These are phyloP conservation scores for Beta vulgaris DNA, from an alignment of 148 eudicot species.

Conservation along the genomic window DNA sequence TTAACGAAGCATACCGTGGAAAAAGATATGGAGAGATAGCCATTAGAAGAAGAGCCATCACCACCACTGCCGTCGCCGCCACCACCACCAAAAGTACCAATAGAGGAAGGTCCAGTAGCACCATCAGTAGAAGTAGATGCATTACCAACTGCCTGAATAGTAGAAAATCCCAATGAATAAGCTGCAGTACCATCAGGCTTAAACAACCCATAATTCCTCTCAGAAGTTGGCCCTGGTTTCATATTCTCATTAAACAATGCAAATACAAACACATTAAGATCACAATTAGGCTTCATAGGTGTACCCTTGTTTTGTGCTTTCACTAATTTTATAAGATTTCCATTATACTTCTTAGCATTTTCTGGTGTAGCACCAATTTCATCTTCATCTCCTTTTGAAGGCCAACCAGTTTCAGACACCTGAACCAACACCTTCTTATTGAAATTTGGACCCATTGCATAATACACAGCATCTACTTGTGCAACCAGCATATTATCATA, in stretches of 20 bases:
- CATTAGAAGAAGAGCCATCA: slow-evolving; percentile 37
- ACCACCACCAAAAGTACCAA: not conserved
- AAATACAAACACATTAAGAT: slow-evolving; percentile 65
- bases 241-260: slow-evolving; percentile 86
- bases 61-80: not conserved
- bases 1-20: slow-evolving; percentile 42
- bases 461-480: slow-evolving; percentile 85
- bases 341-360: slow-evolving; percentile 83
- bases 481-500: slow-evolving; percentile 90
- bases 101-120: not conserved
- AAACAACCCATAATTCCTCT: slow-evolving; percentile 84
- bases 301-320: slow-evolving; percentile 51
- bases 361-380: slow-evolving; percentile 78
- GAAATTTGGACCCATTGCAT: slow-evolving; percentile 48
- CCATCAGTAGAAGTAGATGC: slow-evolving; percentile 11
- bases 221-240: slow-evolving; percentile 94
- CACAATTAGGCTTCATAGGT: slow-evolving; percentile 61
- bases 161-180: slow-evolving; percentile 53
- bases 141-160: slow-evolving; percentile 30
- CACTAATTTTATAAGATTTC: slow-evolving; percentile 54
- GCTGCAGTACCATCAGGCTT: slow-evolving; percentile 85
- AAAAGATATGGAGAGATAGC: slow-evolving; percentile 65
- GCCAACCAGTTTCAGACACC: slow-evolving; percentile 96
- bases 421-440: slow-evolving; percentile 52
- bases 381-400: slow-evolving; percentile 77